A percentile compares a stretch with the other conserved stretches of the same genome.
Evolutionary conservation across 2,329 filamentous ascomycete species (phyloP).

Genomic region (Penicillium sp.): DNA sequence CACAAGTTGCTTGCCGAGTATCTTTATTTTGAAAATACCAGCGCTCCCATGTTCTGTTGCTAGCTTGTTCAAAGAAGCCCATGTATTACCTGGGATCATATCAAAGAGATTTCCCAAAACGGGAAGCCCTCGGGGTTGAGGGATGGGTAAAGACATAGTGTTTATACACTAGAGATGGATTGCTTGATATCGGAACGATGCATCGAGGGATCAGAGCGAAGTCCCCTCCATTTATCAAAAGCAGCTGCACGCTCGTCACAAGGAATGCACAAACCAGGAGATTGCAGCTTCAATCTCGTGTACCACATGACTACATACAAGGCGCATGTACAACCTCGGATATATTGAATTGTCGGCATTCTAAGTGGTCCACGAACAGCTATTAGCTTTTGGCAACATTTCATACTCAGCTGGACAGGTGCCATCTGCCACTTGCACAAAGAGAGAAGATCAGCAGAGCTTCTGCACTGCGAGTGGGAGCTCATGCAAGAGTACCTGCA

Average conservation of each 20-base stretch:
- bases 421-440: not conserved
- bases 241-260: not conserved
- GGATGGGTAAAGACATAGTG: slow-evolving; percentile 49
- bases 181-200: not conserved
- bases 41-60: slow-evolving; percentile 49
- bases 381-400: not conserved
- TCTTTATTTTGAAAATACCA: slow-evolving; percentile 61
- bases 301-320: not conserved
- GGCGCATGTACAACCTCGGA: too few species aligned
- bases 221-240: not conserved
- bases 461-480: not conserved
- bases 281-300: not conserved
- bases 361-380: not conserved
- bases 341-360: not conserved
- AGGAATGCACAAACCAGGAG: not conserved
- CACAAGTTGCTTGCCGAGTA: slow-evolving; percentile 48
- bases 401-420: not conserved
- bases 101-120: slow-evolving; percentile 55
- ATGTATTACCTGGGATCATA: slow-evolving; percentile 51
- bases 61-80: slow-evolving; percentile 51
- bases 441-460: not conserved
- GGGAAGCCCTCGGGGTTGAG: slow-evolving; percentile 51
- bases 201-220: not conserved
- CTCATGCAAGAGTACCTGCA: not conserved
- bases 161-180: not conserved